A percentile compares a stretch with the other conserved stretches of the same genome.
Conservation (phyloP, 805 yeast genomes). For the Blastobotrys robertii region DNA sequence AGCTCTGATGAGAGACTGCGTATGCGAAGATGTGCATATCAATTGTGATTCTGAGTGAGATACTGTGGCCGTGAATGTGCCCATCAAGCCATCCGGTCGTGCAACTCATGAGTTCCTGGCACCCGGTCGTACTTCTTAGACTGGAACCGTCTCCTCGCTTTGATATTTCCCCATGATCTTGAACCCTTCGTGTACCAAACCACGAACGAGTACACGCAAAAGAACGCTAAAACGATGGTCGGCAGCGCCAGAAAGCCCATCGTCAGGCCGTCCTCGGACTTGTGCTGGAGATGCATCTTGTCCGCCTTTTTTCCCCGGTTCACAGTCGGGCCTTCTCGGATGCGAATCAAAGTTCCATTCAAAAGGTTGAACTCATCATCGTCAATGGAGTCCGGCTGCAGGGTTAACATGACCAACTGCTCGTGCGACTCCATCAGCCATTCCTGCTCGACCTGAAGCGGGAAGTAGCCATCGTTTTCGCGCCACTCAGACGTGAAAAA, state of each 20-base stretch:
- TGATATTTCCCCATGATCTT: not conserved
- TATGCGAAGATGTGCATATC: too few species aligned
- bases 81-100: not conserved
- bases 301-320: constrained; percentile 29
- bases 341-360: constrained; percentile 41
- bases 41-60: too few species aligned
- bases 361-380: constrained; percentile 59
- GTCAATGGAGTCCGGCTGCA: constrained; percentile 59
- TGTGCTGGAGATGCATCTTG: constrained; percentile 29
- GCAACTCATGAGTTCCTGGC: not conserved
- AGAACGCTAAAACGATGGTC: constrained; percentile 11
- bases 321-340: constrained; percentile 27
- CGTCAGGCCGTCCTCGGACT: constrained; percentile 31
- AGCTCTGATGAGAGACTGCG: too few species aligned
- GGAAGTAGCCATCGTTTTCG: constrained; percentile 48
- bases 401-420: constrained; percentile 50
- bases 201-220: constrained; percentile 11
- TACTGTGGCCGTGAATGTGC: too few species aligned
- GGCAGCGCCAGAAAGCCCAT: constrained; percentile 14
- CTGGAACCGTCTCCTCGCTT: too few species aligned
- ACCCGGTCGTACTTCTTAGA: too few species aligned
- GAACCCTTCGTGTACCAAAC: constrained; percentile 5
- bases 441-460: constrained; percentile 48
- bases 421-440: constrained; percentile 53
- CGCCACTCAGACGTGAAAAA: constrained; percentile 72